Base-by-base conservation (phyloP, 805 yeast species). In the Candida maesae region DNA sequence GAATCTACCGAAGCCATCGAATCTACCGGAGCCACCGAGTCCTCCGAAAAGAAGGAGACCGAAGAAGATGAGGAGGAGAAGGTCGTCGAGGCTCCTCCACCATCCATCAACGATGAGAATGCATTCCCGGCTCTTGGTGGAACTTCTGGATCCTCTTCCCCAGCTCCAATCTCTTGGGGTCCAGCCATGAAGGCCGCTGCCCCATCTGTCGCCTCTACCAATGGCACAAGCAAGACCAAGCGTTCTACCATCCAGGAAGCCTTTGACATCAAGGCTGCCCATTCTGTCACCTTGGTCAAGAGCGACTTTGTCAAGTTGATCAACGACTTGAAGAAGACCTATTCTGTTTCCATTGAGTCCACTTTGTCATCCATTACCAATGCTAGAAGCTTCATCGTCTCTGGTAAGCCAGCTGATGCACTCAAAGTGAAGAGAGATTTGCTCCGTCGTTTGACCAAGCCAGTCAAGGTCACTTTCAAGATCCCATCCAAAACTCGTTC, bases 401-500 rank as follows among this genome's bases (percentile, higher is more conserved):
- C 81, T 53, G 98, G 97, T 55, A 71, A 74, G 44, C 76, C 81
- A 19, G 77, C 67, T 13, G 75, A 76, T 39, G 89, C 87, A 41
- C 71, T 68, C 40, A 66, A 63, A 34, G 96, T 95, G 42, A 83
- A 81, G 61, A 75, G 87, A 48, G 85, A 84, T 49, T 73, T 91
- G 42, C 73, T 85, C 46, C 81, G 79, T 57, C 82, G 78, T 52
- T 72, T 91, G 59, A 81, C 95, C 28, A 83, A 81, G 60, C 95
- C 95, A 40, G 77, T 83, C 42, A 66, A 65, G 6, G 65, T 77
- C 35, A 64, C 69, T 23, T 76, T 90, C 58, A 60, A 71, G 23
- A 76, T 90, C 39, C 97, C 98, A 24, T 76, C 90, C 12, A 77
- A 76, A 51, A 73, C 86, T 44, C 77, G 93, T 63, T 74, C 95